Percentiles rank a stretch among this genome's conserved stretches.
Evolutionary conservation across 2,329 filamentous ascomycete genomes (phyloP).

Genomic region (Ceratocystis destructans): DNA sequence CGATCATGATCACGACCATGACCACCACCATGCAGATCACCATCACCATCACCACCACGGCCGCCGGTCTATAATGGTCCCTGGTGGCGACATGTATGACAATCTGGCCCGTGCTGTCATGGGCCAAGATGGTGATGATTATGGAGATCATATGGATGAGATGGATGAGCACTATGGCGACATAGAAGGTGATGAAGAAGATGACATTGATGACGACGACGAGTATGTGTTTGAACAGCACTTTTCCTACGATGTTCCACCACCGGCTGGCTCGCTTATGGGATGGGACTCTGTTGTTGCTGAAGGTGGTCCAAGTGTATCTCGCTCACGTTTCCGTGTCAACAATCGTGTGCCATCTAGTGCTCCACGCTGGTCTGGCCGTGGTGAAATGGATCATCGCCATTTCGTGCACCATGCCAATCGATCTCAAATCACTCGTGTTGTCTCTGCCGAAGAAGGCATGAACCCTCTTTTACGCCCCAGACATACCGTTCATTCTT

Average conservation of each 20-base stretch:
- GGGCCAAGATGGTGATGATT: slow-evolving; percentile 34
- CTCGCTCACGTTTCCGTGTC: slow-evolving; percentile 34
- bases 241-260: slow-evolving; percentile 35
- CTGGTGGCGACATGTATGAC: slow-evolving; percentile 33
- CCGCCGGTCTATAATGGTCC: slow-evolving; percentile 27
- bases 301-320: slow-evolving; percentile 21
- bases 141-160: slow-evolving; percentile 38
- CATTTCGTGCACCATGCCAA: not conserved
- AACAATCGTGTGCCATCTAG: not conserved
- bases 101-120: slow-evolving; percentile 44
- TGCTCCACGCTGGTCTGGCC: slow-evolving; percentile 11
- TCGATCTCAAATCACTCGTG: slow-evolving; percentile 2
- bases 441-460: slow-evolving; percentile 56
- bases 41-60: slow-evolving; percentile 14
- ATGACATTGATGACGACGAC: slow-evolving; percentile 58
- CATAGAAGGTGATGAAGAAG: slow-evolving; percentile 33
- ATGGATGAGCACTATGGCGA: slow-evolving; percentile 41
- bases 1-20: slow-evolving; percentile 12
- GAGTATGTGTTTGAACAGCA: slow-evolving; percentile 49
- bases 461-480: slow-evolving; percentile 76
- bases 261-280: slow-evolving; percentile 34
- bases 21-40: slow-evolving; percentile 14
- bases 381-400: slow-evolving; percentile 10
- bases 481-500: slow-evolving; percentile 32
- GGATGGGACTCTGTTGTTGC: slow-evolving; percentile 38